Conservation (phyloP, 192 early-diverging fungal species). For the Coemansia umbellata region DNA sequence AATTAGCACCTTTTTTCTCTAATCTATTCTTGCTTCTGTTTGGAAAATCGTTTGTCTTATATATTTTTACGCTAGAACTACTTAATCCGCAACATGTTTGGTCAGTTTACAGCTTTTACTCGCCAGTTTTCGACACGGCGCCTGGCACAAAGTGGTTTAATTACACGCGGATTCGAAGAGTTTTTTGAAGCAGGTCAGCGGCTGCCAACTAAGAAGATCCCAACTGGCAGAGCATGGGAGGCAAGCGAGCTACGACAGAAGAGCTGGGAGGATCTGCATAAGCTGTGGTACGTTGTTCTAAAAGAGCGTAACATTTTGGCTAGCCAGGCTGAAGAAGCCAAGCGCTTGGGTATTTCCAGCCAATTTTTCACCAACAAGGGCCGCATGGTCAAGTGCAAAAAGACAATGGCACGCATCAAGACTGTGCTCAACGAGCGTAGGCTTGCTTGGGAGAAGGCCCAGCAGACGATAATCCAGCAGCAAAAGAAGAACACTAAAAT, state of each 20-base stretch:
- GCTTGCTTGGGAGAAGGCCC: conserved; percentile 59
- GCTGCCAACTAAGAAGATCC: conserved; percentile 47
- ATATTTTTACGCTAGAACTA: not conserved
- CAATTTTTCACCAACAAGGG: conserved; percentile 59
- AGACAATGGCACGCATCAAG: conserved; percentile 81
- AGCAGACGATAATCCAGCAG: not conserved
- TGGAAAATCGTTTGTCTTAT: too few relatives aligned
- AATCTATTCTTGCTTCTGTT: too few relatives aligned
- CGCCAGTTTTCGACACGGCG: conserved; percentile 44
- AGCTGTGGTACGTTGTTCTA: conserved; percentile 86
- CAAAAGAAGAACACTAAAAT: not conserved
- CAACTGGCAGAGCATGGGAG: conserved; percentile 79
- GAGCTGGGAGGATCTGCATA: conserved; percentile 95
- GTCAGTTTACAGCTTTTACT: conserved; percentile 13
- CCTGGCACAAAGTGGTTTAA: conserved; percentile 44
- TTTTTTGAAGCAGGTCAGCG: conserved; percentile 58
- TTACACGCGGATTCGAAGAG: conserved; percentile 58
- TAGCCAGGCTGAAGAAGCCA: conserved; percentile 66
- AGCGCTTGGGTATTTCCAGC: conserved; percentile 53
- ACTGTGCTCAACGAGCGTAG: conserved; percentile 73
- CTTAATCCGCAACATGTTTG: conserved; percentile 19
- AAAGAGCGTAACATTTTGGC: conserved; percentile 83
- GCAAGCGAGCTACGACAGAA: conserved; percentile 86
- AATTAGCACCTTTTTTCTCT: too few relatives aligned
- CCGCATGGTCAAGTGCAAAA: conserved; percentile 72